These are phyloP conservation scores for Arabidopsis thaliana DNA, from an alignment of 345 rosid genomes.

Conservation along the genomic window TAIR10.1 NC_003071.7:520501-521000, in stretches of 20 bases:
- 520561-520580: slow-evolving; percentile 91
- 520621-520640: slow-evolving; percentile 88
- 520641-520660: slow-evolving; percentile 90
- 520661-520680: slow-evolving; percentile 44
- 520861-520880: not conserved
- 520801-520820: not conserved
- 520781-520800: not conserved
- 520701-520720: not conserved
- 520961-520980: slow-evolving; percentile 57
- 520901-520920: slow-evolving; percentile 10
- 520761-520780: not conserved
- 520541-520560: slow-evolving; percentile 85
- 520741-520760: not conserved
- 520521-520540: slow-evolving; percentile 91
- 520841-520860: not conserved
- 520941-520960: not conserved
- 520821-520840: slow-evolving; percentile 11
- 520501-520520: slow-evolving; percentile 79
- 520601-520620: slow-evolving; percentile 89
- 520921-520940: not conserved
- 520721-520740: slow-evolving; percentile 18
- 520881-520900: slow-evolving; percentile 25
- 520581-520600: slow-evolving; percentile 87
- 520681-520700: not conserved
- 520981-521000: slow-evolving; percentile 83